Conservation (phyloP, 2,329 filamentous ascomycete species). For the Uncinocarpus reesii region DNA sequence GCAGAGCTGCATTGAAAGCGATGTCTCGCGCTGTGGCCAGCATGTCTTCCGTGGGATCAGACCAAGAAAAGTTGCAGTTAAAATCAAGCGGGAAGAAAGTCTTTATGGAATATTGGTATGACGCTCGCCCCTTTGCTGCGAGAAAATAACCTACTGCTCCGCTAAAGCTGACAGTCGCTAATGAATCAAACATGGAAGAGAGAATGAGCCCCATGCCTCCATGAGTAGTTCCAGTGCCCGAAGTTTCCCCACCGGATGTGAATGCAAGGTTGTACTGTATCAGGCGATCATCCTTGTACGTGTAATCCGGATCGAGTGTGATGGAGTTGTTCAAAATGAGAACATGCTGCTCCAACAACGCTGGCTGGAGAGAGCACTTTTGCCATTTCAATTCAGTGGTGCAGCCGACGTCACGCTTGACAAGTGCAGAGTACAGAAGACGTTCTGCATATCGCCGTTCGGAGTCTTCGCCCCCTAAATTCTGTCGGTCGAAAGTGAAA, state of each 20-base stretch:
- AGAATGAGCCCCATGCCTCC: not conserved
- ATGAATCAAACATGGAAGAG: constrained; percentile 1
- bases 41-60: constrained; percentile 2
- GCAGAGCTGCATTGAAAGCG: not conserved
- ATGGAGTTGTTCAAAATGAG: not conserved
- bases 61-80: not conserved
- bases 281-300: not conserved
- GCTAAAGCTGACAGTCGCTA: not conserved
- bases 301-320: not conserved
- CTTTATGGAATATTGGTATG: constrained; percentile 1
- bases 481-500: not conserved
- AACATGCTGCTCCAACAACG: not conserved
- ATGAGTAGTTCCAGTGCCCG: not conserved
- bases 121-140: not conserved
- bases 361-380: not conserved
- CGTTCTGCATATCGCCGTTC: not conserved
- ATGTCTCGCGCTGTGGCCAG: not conserved
- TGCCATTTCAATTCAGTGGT: not conserved
- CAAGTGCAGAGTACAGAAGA: not conserved
- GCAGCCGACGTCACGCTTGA: not conserved
- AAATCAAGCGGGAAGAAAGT: not conserved
- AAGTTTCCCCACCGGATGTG: not conserved
- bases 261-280: not conserved
- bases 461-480: not conserved
- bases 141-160: not conserved